Percentiles rank a stretch among this genome's conserved stretches.
Evolutionary conservation across 192 early-diverging fungal genomes (phyloP).

Genomic region (Chytriomyces sp.): DNA sequence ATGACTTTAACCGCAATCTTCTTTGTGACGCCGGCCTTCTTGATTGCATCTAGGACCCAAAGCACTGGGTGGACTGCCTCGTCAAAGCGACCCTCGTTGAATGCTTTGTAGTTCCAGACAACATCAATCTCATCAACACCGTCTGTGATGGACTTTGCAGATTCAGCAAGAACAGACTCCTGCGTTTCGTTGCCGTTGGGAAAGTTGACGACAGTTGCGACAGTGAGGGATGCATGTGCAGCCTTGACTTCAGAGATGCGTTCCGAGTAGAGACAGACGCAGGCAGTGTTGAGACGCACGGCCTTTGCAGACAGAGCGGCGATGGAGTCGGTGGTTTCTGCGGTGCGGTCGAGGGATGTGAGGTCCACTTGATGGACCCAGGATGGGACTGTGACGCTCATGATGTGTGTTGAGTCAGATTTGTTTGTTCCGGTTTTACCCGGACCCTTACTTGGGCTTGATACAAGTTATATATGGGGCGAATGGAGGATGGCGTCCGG

Average conservation of each 20-base stretch:
- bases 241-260: not conserved
- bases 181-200: not conserved
- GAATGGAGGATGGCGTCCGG: too few relatives aligned
- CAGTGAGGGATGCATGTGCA: not conserved
- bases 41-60: not conserved
- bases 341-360: not conserved
- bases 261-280: slow-evolving; percentile 15
- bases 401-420: too few relatives aligned
- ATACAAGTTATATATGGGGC: too few relatives aligned
- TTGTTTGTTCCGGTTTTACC: too few relatives aligned
- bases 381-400: not conserved
- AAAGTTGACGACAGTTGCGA: slow-evolving; percentile 15
- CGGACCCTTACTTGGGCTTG: too few relatives aligned
- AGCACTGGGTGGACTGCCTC: not conserved
- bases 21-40: not conserved
- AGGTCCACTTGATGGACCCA: slow-evolving; percentile 7
- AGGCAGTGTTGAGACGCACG: slow-evolving; percentile 4
- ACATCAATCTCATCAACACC: slow-evolving; percentile 12
- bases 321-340: not conserved
- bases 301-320: not conserved
- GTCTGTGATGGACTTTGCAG: not conserved
- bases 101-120: slow-evolving; percentile 11
- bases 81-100: not conserved
- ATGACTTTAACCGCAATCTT: not conserved
- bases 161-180: not conserved